Evolutionary conservation across 2,329 filamentous ascomycete species (phyloP).

Genomic region (Fusarium pininemorale): DNA sequence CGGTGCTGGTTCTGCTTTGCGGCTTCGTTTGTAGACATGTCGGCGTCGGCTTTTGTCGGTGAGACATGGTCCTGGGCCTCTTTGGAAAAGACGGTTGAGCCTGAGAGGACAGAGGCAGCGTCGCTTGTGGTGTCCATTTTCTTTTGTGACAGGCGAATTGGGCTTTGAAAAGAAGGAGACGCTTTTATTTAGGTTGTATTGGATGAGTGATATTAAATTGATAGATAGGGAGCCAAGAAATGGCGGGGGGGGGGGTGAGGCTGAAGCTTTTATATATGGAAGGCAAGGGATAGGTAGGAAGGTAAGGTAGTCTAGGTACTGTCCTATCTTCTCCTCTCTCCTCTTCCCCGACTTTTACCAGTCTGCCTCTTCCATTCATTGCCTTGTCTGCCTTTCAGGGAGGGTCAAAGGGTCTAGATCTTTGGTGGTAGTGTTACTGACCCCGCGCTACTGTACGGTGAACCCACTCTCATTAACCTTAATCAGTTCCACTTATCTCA

Average conservation of each 20-base stretch:
- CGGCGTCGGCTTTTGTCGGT: slow-evolving; percentile 14
- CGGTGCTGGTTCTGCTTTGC: slow-evolving; percentile 24
- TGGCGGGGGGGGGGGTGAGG: background rate
- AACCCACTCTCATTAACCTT: slow-evolving; percentile 25
- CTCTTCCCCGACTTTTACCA: background rate
- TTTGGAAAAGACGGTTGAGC: slow-evolving; percentile 44
- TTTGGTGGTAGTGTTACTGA: slow-evolving; percentile 14
- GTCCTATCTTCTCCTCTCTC: background rate
- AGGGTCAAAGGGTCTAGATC: slow-evolving; percentile 14
- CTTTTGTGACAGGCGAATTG: background rate
- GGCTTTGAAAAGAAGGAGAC: background rate
- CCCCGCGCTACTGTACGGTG: slow-evolving; percentile 20
- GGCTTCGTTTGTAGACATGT: background rate
- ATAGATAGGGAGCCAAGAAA: background rate
- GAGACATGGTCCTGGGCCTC: slow-evolving; percentile 20
- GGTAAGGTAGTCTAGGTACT: background rate
- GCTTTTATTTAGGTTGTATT: background rate
- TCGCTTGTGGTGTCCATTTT: slow-evolving; percentile 42
- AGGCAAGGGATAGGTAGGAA: background rate
- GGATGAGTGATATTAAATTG: background rate
- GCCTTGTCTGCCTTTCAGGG: background rate
- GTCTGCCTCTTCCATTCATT: background rate
- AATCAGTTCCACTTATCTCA: slow-evolving; percentile 13
- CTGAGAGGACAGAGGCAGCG: slow-evolving; percentile 46
- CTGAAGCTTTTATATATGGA: background rate